Conservation (phyloP, 2,329 filamentous ascomycete species). For the Uncinocarpus reesii region DNA sequence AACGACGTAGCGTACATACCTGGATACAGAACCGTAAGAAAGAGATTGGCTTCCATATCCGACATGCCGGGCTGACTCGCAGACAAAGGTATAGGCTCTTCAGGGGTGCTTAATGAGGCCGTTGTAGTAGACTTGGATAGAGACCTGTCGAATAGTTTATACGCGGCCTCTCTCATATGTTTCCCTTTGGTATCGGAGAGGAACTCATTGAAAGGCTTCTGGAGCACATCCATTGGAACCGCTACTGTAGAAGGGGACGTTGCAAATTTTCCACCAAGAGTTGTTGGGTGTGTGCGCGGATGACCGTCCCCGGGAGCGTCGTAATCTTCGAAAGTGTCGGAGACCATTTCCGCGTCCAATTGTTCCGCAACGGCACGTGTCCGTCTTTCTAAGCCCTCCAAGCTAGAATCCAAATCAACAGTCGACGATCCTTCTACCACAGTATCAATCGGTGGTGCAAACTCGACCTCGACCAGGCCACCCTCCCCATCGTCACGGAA, state of each 20-base stretch:
- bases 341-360: conserved; percentile 24
- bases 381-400: background rate
- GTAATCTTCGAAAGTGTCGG: conserved; percentile 30
- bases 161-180: conserved; percentile 64
- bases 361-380: conserved; percentile 1
- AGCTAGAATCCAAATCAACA: background rate
- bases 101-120: conserved; percentile 36
- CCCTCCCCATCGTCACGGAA: conserved; percentile 32
- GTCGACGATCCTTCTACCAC: too few species aligned
- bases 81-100: conserved; percentile 47
- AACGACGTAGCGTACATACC: conserved; percentile 50
- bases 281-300: conserved; percentile 62
- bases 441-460: too few species aligned
- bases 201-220: conserved; percentile 58
- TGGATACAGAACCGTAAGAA: conserved; percentile 50
- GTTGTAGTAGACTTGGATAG: conserved; percentile 72
- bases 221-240: conserved; percentile 60
- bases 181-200: conserved; percentile 58
- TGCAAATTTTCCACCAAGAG: conserved; percentile 60
- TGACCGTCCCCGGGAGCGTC: conserved; percentile 31
- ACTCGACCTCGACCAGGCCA: conserved; percentile 29
- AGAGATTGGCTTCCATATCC: conserved; percentile 52
- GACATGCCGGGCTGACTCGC: conserved; percentile 49
- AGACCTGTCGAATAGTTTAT: conserved; percentile 60
- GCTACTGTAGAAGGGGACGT: conserved; percentile 63